Evolutionary conservation across 1,139 yeast genomes (phyloP), one percentile per base, ranked within the genome.

Genomic region (Lodderomyces jiufengensis): DNA sequence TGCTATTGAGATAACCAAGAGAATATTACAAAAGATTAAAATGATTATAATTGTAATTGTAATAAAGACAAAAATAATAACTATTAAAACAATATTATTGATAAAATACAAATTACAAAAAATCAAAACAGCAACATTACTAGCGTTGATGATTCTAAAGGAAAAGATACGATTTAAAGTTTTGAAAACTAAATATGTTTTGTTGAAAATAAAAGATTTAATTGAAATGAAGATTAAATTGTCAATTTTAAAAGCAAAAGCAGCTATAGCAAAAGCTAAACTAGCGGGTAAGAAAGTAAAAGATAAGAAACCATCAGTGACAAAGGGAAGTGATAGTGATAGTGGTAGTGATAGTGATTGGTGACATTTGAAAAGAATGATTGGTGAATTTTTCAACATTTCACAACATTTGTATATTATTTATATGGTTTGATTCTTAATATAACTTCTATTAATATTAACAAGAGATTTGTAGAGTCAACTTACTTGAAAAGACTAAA

Each of bases 241-340:
- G 31, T 28, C 22, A n/a, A 28, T 20, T 11, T 23, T 20, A 10
- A 28, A 28, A 16, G 31, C 31, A 3, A 28, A 28, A 11, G 24
- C 12, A 9, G 22, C 20, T 7, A 24, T 28, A 2, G 24, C 16
- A 5, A 20, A 28, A 11, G 22, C 24, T 4, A 28, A 28, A 11
- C 24, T 18, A 9, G 24, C 23, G 9, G 10, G 20, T 9, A 20
- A 11, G 22, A 24, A 23, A 8, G 24, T 15, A 2, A 28, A 28
- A 12, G 24, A 21, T 5, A 28, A 28, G n/a, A 77, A 10, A 18
- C 20, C 34, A 18, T 5, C 20, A 18, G n/a, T 27, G 23, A 16
- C n/a, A 9, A 27, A 27, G 20, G 30, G 30, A n/a, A n/a, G n/a
- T 3, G 13, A 23, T 16, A 23, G 30, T n/a, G n/a, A n/a, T n/a